phyloP scores from a whole-genome alignment of 306 rosid species.

The Ochetophila trinervis region DNA sequence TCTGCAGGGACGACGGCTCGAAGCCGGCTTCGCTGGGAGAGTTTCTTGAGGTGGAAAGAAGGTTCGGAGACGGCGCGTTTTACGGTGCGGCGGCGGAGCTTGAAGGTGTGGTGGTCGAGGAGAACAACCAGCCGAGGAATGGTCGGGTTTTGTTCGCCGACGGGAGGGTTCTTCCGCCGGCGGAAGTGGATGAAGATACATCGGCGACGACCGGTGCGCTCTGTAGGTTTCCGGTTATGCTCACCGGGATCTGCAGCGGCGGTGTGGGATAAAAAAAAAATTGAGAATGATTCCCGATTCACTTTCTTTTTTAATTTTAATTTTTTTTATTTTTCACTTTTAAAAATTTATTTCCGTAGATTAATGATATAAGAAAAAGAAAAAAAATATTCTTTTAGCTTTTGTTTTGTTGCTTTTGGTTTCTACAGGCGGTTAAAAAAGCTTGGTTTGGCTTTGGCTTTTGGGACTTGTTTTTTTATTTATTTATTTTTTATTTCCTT shows the following conservation, averaged over 20 bases:
- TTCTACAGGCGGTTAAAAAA: background rate
- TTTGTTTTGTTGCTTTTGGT: background rate
- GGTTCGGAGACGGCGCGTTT: constrained; percentile 78
- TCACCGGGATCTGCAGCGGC: constrained; percentile 77
- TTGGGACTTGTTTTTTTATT: constrained; percentile 2
- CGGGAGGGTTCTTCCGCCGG: constrained; percentile 84
- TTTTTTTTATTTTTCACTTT: background rate
- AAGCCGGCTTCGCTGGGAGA: constrained; percentile 80
- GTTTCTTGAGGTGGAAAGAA: constrained; percentile 85
- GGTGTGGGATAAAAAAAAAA: constrained; percentile 40
- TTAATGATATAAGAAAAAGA: no score
- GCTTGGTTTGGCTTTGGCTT: constrained; percentile 4
- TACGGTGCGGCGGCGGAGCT: constrained; percentile 82
- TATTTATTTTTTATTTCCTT: background rate
- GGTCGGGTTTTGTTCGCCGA: constrained; percentile 65
- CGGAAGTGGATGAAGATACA: constrained; percentile 37
- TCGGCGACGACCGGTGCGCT: constrained; percentile 44
- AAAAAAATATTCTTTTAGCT: constrained; percentile 4
- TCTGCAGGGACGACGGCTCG: constrained; percentile 67
- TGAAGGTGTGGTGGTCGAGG: constrained; percentile 55
- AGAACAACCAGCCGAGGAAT: constrained; percentile 41
- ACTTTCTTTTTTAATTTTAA: background rate
- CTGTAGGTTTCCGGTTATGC: constrained; percentile 67
- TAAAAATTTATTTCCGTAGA: no score
- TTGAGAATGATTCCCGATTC: constrained; percentile 2